These are phyloP conservation scores for Hanseniaspora meyeri DNA, from an alignment of 805 yeast species.

Conservation along the genomic window DNA sequence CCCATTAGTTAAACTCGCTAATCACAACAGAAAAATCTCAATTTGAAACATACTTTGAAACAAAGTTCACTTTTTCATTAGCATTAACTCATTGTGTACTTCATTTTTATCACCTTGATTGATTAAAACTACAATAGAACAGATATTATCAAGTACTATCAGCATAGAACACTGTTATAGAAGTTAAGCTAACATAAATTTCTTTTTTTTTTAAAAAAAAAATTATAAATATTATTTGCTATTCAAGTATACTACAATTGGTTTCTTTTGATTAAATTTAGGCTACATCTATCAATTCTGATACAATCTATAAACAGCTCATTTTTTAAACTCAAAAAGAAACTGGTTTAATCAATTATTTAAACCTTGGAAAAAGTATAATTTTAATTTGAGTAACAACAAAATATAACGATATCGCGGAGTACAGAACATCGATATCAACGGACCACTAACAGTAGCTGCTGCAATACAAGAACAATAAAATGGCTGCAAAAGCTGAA, in stretches of 20 bases:
- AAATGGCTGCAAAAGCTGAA: background rate
- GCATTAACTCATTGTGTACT: no score
- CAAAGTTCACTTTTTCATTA: background rate
- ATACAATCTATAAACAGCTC: background rate
- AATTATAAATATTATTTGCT: background rate
- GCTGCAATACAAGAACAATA: background rate
- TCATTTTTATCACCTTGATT: background rate
- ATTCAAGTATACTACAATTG: background rate
- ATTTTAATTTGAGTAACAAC: no score
- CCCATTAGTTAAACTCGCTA: background rate
- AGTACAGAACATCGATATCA: no score
- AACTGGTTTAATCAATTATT: background rate
- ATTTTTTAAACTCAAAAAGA: no score
- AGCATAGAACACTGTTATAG: background rate
- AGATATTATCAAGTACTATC: background rate
- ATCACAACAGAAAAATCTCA: background rate
- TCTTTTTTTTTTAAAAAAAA: no score
- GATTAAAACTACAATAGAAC: background rate
- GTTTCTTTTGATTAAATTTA: no score
- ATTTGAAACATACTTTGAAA: background rate
- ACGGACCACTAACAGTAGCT: background rate
- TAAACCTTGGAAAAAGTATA: no score
- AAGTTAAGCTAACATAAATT: background rate
- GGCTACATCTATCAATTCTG: background rate
- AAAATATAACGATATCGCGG: no score